Evolutionary conservation across 1,284 basidiomycete species (phyloP), one percentile per base, ranked within the genome.

Genomic region (Ceratorhiza oryzae-sativae): DNA sequence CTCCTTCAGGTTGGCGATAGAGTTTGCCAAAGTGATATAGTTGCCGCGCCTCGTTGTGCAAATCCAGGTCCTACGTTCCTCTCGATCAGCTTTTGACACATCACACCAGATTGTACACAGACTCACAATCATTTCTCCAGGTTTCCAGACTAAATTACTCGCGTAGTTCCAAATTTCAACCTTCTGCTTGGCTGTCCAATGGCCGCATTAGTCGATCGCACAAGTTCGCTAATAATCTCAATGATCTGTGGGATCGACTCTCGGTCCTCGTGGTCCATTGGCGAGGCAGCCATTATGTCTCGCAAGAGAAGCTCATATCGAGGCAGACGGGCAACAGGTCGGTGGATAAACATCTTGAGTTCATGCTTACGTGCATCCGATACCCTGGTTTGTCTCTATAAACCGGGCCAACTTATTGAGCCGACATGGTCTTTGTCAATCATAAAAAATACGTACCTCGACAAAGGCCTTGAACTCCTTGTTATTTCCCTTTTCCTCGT

Each of bases 291-390:
- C 60, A 92, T 81, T 72, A 98, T 92, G 39, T 86, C 85, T 76
- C 90, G 90, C 51, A 99, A 82, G 61, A 98, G 85, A 0, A 98
- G 85, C 67, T 93, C 90, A 80, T 98, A 98, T 30, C 95, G 91
- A 56, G 95, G 85, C 36, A 98, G 81, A 68, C 95, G 89, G 58
- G 93, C 91, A 55, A 97, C 94, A 1, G 97, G 93, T 49, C 95
- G 87, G 76, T 93, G 90, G 77, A 95, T 90, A 79, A 95, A 97
- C 76, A 86, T 90, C 78, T 93, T 93, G 86, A 97, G 91, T 76
- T 93, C 93, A 34, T 92, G 84, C 51, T 90, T 86, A 76, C 90
- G 88, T 0, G 92, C 88, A 74, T 92, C 90, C 0, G 89, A 86
- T 75, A 13, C 89, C 86, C n/a, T 86, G 84, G 72, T 88, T 88